A percentile compares a stretch with the other conserved stretches of the same genome.
phyloP scores from a whole-genome alignment of 805 yeast species.

The Lipomyces lipofer region DNA sequence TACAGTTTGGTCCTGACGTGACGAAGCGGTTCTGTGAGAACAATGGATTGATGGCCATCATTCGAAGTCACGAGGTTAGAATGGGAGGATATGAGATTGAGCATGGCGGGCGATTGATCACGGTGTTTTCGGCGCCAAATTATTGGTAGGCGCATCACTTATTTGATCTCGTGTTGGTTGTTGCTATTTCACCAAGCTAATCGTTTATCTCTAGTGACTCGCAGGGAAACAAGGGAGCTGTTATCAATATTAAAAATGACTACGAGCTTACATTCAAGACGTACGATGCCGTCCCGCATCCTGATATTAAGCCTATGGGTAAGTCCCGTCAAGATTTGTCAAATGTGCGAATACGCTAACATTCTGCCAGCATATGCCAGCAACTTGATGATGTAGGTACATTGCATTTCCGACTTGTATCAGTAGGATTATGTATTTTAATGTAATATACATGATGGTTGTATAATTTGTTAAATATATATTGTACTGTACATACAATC shows the following conservation, averaged over 20 bases:
- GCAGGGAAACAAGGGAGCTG: slow-evolving; percentile 88
- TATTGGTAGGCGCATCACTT: slow-evolving; percentile 51
- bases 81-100: slow-evolving; percentile 87
- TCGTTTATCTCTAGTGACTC: slow-evolving; percentile 61
- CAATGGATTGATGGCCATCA: slow-evolving; percentile 73
- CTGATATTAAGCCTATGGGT: slow-evolving; percentile 88
- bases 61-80: slow-evolving; percentile 94
- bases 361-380: slow-evolving; percentile 28
- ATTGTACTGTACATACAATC: background rate
- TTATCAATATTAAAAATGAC: slow-evolving; percentile 66
- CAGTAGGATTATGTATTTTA: background rate
- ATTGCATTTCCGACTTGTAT: background rate
- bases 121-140: slow-evolving; percentile 98
- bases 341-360: background rate
- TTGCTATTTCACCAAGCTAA: background rate
- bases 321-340: background rate
- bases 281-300: slow-evolving; percentile 85
- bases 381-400: slow-evolving; percentile 22
- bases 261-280: slow-evolving; percentile 49
- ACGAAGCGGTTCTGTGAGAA: slow-evolving; percentile 72
- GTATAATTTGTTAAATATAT: background rate
- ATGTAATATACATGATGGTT: background rate
- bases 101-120: slow-evolving; percentile 80
- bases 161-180: background rate
- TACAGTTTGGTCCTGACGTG: slow-evolving; percentile 95